Evolutionary conservation across 495 filamentous ascomycete species (phyloP).

Genomic region (Polyplosphaeria fusca): DNA sequence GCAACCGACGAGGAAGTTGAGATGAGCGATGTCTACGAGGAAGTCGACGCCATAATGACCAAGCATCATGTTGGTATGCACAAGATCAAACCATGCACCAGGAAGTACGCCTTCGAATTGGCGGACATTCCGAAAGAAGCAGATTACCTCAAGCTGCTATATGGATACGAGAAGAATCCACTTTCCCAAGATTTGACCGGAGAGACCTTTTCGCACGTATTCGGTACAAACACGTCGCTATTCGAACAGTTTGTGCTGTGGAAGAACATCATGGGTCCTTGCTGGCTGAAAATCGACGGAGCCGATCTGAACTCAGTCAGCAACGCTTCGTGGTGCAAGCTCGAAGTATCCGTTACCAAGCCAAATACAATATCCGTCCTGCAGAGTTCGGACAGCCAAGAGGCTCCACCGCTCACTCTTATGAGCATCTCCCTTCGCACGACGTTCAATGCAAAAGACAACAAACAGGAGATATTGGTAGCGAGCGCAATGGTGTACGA

Average conservation of each 20-base stretch:
- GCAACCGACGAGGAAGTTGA: constrained; percentile 76
- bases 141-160: constrained; percentile 89
- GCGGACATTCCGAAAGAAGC: constrained; percentile 80
- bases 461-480: constrained; percentile 92
- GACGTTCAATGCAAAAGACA: constrained; percentile 82
- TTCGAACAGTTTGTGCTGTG: constrained; percentile 98
- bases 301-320: constrained; percentile 79
- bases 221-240: constrained; percentile 87
- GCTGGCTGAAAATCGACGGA: constrained; percentile 87
- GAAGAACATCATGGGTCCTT: constrained; percentile 98
- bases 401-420: constrained; percentile 81
- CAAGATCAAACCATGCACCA: constrained; percentile 84
- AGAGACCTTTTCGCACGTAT: constrained; percentile 91
- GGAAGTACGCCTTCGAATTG: constrained; percentile 96
- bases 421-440: constrained; percentile 93
- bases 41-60: constrained; percentile 82
- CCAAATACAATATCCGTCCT: constrained; percentile 68
- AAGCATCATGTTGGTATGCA: constrained; percentile 77
- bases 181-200: constrained; percentile 69
- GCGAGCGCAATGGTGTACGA: constrained; percentile 90
- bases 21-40: constrained; percentile 85
- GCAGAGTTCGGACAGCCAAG: constrained; percentile 70
- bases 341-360: constrained; percentile 77
- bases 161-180: constrained; percentile 77
- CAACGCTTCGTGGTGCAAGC: constrained; percentile 94